Conservation (phyloP, 768 basidiomycete species). For the Russula brevipes region DNA sequence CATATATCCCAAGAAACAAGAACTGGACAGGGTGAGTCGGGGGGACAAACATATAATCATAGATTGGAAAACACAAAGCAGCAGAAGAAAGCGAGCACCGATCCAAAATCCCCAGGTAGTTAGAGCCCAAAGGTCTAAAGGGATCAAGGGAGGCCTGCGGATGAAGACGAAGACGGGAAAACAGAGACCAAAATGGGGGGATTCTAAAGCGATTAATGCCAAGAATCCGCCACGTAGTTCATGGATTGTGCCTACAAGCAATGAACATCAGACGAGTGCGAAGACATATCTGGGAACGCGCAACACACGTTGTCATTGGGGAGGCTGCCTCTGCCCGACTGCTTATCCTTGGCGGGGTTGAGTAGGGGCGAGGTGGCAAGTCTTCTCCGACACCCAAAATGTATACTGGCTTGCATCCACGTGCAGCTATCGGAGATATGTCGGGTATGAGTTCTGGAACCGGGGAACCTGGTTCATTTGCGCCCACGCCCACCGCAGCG, state of each 20-base stretch:
- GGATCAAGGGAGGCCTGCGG: not conserved
- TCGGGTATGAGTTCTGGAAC: constrained; percentile 7
- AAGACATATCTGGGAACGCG: not conserved
- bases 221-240: not conserved
- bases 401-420: not conserved
- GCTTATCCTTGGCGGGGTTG: constrained; percentile 20
- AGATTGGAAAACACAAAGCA: not conserved
- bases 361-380: constrained; percentile 19
- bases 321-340: constrained; percentile 2
- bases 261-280: not conserved
- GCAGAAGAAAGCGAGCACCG: not conserved
- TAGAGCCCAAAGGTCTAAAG: not conserved
- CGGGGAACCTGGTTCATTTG: not conserved
- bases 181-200: not conserved
- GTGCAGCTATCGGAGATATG: not conserved
- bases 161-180: not conserved
- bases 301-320: not conserved
- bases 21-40: not conserved
- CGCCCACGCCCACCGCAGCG: not conserved
- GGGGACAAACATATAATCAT: constrained; percentile 4
- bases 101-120: not conserved
- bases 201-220: not conserved
- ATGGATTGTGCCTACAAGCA: not conserved
- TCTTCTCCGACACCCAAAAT: not conserved
- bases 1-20: not conserved